Percentiles rank a stretch among this genome's conserved stretches.
Conservation (phyloP, 2,329 filamentous ascomycete genomes). For the Fusarium subtropicale region DNA sequence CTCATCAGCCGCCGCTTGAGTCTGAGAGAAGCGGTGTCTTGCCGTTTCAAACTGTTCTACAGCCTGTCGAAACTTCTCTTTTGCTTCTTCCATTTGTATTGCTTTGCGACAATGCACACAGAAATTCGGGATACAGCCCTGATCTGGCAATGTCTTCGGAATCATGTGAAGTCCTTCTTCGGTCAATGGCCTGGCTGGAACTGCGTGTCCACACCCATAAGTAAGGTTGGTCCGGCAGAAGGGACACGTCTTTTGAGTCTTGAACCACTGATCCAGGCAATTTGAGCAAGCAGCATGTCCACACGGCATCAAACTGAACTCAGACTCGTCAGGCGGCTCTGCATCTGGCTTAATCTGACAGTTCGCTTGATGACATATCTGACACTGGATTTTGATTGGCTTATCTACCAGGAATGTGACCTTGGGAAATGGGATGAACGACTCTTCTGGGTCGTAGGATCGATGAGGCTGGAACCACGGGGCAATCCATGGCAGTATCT, state of each 20-base stretch:
- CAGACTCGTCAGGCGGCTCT: conserved; percentile 26
- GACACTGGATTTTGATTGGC: conserved; percentile 41
- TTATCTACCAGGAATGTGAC: conserved; percentile 47
- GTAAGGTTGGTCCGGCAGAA: conserved; percentile 50
- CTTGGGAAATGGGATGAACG: conserved; percentile 47
- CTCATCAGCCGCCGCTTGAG: conserved; percentile 28
- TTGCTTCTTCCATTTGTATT: conserved; percentile 15
- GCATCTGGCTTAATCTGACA: conserved; percentile 36
- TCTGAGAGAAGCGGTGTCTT: conserved; percentile 25
- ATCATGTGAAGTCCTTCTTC: conserved; percentile 48
- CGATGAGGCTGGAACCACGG: conserved; percentile 39
- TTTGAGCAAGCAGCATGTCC: conserved; percentile 50
- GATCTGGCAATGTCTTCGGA: conserved; percentile 50
- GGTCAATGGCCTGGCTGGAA: conserved; percentile 45
- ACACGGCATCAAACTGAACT: conserved; percentile 51
- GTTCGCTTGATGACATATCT: conserved; percentile 44
- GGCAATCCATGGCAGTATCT: conserved; percentile 15
- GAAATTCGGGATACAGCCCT: conserved; percentile 47
- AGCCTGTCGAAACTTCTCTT: conserved; percentile 26
- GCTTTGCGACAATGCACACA: conserved; percentile 37
- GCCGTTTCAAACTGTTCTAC: conserved; percentile 27
- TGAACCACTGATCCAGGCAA: conserved; percentile 49
- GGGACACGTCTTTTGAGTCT: conserved; percentile 46
- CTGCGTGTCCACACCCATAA: conserved; percentile 49
- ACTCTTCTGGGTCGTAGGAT: conserved; percentile 33